Conservation (phyloP, 2,329 filamentous ascomycete genomes). For the Trichoderma afroharzianum region DNA sequence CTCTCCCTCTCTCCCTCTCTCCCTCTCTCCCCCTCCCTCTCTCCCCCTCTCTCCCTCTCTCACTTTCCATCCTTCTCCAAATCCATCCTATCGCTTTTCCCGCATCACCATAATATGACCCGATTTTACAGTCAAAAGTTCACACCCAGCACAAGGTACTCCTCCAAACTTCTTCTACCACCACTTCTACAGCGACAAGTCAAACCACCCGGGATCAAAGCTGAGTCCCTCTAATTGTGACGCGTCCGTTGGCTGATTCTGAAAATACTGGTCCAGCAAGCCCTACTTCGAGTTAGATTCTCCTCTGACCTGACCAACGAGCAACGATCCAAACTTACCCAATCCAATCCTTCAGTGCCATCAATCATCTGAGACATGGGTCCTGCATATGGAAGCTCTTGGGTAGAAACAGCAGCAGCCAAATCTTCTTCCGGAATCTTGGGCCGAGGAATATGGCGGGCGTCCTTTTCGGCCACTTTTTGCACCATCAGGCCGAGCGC, state of each 20-base stretch:
- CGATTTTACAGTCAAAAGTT: not conserved
- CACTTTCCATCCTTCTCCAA: not conserved
- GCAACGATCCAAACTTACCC: not conserved
- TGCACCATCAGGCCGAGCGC: not conserved
- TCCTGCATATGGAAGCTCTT: not conserved
- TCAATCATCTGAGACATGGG: conserved; percentile 12
- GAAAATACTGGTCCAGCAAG: not conserved
- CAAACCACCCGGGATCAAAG: not conserved
- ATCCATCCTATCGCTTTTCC: not conserved
- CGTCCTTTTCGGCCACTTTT: not conserved
- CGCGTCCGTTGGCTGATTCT: not conserved
- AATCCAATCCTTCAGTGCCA: not conserved
- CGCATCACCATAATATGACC: not conserved
- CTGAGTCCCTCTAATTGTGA: not conserved
- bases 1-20: not conserved
- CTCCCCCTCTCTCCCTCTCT: not conserved
- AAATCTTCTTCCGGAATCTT: not conserved
- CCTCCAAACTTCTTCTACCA: no score
- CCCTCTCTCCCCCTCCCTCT: not conserved
- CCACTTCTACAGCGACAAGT: not conserved
- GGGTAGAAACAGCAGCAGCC: not conserved
- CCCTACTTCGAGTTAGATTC: not conserved
- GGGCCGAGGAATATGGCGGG: not conserved
- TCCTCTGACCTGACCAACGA: no score
- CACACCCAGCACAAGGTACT: no score